Evolutionary conservation across 1,139 yeast species (phyloP).

Genomic region (Tardiomyces depauwii): DNA sequence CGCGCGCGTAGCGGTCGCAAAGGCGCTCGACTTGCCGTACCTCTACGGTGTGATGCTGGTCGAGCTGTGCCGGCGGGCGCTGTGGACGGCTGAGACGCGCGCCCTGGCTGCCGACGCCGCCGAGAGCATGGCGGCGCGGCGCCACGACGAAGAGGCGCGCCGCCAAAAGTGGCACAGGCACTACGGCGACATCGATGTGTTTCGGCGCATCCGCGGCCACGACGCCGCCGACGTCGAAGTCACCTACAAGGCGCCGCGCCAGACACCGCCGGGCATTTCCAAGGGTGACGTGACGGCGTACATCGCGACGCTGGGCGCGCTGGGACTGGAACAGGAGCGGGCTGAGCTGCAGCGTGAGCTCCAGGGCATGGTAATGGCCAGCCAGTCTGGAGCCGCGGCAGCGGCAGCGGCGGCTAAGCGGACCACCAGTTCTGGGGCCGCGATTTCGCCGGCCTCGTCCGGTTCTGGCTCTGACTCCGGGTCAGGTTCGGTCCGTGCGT

Average conservation of each 20-base stretch:
- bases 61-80: constrained; percentile 56
- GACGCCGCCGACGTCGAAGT: constrained; percentile 1
- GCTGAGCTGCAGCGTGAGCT: neutral
- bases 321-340: neutral
- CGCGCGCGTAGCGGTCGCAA: constrained; percentile 33
- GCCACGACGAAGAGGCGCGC: constrained; percentile 45
- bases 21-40: constrained; percentile 65
- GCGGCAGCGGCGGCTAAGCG: too few species aligned
- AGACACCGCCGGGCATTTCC: neutral
- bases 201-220: constrained; percentile 3
- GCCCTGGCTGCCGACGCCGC: constrained; percentile 40
- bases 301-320: neutral
- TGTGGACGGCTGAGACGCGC: constrained; percentile 52
- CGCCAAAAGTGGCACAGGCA: constrained; percentile 56
- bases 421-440: neutral
- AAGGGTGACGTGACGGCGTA: neutral
- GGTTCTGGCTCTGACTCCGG: neutral
- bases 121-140: constrained; percentile 47
- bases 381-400: neutral
- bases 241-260: neutral
- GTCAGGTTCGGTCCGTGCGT: neutral
- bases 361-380: neutral
- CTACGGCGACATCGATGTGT: constrained; percentile 30
- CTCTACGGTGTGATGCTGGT: constrained; percentile 68
- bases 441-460: neutral